These are phyloP conservation scores for Rhizomucor pusillus DNA, from an alignment of 371 early-diverging fungal genomes.

Conservation along the genomic window DNA sequence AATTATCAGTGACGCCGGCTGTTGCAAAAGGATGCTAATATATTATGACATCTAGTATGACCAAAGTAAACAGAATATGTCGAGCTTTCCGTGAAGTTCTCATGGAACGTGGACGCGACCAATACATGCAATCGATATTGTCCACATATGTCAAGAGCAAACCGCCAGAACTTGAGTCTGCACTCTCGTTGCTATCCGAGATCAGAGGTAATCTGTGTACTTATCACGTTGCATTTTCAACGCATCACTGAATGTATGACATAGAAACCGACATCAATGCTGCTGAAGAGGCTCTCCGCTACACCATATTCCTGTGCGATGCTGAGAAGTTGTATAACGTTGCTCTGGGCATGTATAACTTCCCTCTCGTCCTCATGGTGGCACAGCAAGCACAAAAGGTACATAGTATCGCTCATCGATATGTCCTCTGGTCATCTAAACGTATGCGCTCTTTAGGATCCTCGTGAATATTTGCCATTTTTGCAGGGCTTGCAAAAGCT, in stretches of 20 bases:
- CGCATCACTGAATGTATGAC: slow-evolving; percentile 35
- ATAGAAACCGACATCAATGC: slow-evolving; percentile 46
- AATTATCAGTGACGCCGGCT: too few species aligned
- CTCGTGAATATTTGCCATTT: slow-evolving; percentile 92
- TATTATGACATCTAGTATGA: slow-evolving; percentile 10
- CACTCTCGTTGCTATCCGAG: slow-evolving; percentile 64
- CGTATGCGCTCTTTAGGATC: slow-evolving; percentile 62
- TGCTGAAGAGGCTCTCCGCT: slow-evolving; percentile 86
- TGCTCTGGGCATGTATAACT: slow-evolving; percentile 94
- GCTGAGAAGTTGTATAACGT: slow-evolving; percentile 86
- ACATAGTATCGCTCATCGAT: background rate
- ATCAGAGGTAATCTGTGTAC: slow-evolving; percentile 42
- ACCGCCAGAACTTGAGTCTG: slow-evolving; percentile 86
- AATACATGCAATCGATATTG: slow-evolving; percentile 79
- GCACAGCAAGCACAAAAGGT: slow-evolving; percentile 91
- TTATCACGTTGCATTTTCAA: slow-evolving; percentile 18
- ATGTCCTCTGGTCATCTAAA: background rate
- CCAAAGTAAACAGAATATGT: slow-evolving; percentile 79
- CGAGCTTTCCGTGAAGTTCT: slow-evolving; percentile 67
- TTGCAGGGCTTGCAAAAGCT: slow-evolving; percentile 78
- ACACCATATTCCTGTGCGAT: slow-evolving; percentile 88
- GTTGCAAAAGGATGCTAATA: too few species aligned
- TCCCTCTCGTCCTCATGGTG: slow-evolving; percentile 88
- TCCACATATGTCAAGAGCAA: slow-evolving; percentile 83
- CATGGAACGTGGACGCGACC: slow-evolving; percentile 51